Percentiles rank a stretch among this genome's conserved stretches.
Evolutionary conservation across 495 filamentous ascomycete species (phyloP).

Genomic region (Glutinoglossum americanum): DNA sequence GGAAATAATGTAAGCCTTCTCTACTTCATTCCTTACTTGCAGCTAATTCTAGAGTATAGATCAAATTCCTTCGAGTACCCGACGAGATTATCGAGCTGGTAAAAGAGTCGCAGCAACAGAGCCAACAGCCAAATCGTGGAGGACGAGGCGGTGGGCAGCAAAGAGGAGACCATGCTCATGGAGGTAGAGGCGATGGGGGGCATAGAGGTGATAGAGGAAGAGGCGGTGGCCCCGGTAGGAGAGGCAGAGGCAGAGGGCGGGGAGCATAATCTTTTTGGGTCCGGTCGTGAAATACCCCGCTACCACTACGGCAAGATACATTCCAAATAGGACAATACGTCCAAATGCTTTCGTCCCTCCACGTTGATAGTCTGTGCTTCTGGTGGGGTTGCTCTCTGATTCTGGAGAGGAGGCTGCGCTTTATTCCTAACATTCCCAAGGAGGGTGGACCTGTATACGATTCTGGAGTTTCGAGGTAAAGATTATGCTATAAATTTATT

Average conservation of each 20-base stretch:
- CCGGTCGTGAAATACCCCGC: background rate
- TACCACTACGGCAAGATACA: background rate
- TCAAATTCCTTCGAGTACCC: constrained; percentile 91
- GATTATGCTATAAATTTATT: too few relatives aligned
- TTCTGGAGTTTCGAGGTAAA: too few relatives aligned
- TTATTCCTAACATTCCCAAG: too few relatives aligned
- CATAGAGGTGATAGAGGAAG: constrained; percentile 30
- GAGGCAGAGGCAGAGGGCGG: constrained; percentile 30
- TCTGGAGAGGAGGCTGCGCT: background rate
- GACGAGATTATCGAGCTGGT: constrained; percentile 89
- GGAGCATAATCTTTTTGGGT: constrained; percentile 7
- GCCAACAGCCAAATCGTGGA: constrained; percentile 36
- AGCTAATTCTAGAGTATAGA: constrained; percentile 28
- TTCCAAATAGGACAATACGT: background rate
- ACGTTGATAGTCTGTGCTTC: background rate
- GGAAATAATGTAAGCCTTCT: constrained; percentile 66
- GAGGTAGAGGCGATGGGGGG: constrained; percentile 33
- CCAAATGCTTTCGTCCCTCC: background rate
- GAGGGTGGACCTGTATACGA: too few relatives aligned
- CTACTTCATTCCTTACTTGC: background rate
- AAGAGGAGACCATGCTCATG: constrained; percentile 34
- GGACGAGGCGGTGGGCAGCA: constrained; percentile 44
- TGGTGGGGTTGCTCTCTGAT: background rate
- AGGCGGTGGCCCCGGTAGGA: constrained; percentile 29
- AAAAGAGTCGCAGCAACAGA: constrained; percentile 61